Evolutionary conservation across 2,329 filamentous ascomycete species (phyloP), one percentile per base, ranked within the genome.

Genomic region (Xylaria digitata): DNA sequence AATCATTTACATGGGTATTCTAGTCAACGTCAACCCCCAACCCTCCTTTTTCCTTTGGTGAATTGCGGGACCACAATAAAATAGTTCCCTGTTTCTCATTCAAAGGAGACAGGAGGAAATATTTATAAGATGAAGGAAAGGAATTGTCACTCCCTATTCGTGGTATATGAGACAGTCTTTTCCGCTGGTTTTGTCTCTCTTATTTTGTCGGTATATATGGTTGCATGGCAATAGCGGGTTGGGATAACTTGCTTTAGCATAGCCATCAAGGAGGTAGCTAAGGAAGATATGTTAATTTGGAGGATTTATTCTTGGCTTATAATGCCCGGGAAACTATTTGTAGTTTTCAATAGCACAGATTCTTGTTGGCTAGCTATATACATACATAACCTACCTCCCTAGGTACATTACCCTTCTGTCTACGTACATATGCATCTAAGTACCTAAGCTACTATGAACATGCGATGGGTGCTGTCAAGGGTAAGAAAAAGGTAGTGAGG

Each of bases 1-100:
- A 90, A 73, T 86, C 87, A 5, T 91, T 91, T 74, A 89, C 85
- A 26, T 91, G 89, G 89, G 81, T 88, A 7, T 90, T 89, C 71
- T 90, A 76, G 67, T 59, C n/a, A 37, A 58, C 13, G 15, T 23
- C 8, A 6, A 21, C 23, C 13, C 34, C 34, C 8, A 13, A 2
- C 7, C 34, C 6, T 23, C n/a, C 30, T 40, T 21, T 21, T 3
- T 23, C 32, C 1, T 17, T 37, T 32, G 40, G 34, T 34, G 13
- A 11, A 34, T 46, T 34, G 52, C 34, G 60, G 21, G 42, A 53
- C 5, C 8, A 15, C 19, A 13, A 48, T 42, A 30, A 37, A 43
- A 34, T 23, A 2, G 5, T 42, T n/a, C 19, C 32, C 13, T 45
- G 30, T 17, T 11, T 17, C 26, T 37, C 26, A 42, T 13, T n/a